These are phyloP conservation scores for Amorphotheca resinae DNA, from an alignment of 495 filamentous ascomycete species.

Conservation along the genomic window DNA sequence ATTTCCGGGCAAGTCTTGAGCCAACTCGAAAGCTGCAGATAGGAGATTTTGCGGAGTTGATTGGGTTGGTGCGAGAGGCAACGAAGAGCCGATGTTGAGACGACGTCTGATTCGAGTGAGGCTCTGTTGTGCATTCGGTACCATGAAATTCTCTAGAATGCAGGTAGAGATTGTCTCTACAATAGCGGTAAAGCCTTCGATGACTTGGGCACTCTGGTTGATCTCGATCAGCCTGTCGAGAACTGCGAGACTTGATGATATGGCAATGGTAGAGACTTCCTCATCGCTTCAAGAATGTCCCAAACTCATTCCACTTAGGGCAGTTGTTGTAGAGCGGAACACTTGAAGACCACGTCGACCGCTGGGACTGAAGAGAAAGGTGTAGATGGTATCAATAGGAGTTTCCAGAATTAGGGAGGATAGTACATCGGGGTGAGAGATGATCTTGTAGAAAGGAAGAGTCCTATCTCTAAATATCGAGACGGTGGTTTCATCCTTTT, in stretches of 20 bases:
- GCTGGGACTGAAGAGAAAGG: constrained; percentile 36
- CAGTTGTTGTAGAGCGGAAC: constrained; percentile 14
- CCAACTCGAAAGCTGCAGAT: constrained; percentile 26
- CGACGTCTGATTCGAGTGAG: constrained; percentile 24
- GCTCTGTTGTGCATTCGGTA: constrained; percentile 20
- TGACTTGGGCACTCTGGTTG: constrained; percentile 24
- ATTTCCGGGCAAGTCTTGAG: constrained; percentile 37
- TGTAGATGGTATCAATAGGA: constrained; percentile 43
- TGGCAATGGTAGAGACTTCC: constrained; percentile 14
- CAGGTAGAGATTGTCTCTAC: constrained; percentile 20
- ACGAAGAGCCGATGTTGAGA: constrained; percentile 28
- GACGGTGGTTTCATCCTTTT: constrained; percentile 23
- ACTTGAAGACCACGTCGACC: constrained; percentile 31
- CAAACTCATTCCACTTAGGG: constrained; percentile 12
- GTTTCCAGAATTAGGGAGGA: constrained; percentile 42
- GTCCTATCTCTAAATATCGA: constrained; percentile 22
- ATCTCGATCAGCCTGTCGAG: constrained; percentile 21
- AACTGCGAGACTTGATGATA: constrained; percentile 23
- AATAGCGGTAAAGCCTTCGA: constrained; percentile 19
- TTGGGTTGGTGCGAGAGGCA: constrained; percentile 17
- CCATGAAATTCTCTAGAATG: constrained; percentile 17
- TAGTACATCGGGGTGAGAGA: constrained; percentile 39
- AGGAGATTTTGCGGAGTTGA: constrained; percentile 9
- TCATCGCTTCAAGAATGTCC: constrained; percentile 26
- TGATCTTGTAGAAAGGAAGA: constrained; percentile 38